Evolutionary conservation across 192 early-diverging fungal genomes (phyloP).

Genomic region (Backusella liffmaniae): DNA sequence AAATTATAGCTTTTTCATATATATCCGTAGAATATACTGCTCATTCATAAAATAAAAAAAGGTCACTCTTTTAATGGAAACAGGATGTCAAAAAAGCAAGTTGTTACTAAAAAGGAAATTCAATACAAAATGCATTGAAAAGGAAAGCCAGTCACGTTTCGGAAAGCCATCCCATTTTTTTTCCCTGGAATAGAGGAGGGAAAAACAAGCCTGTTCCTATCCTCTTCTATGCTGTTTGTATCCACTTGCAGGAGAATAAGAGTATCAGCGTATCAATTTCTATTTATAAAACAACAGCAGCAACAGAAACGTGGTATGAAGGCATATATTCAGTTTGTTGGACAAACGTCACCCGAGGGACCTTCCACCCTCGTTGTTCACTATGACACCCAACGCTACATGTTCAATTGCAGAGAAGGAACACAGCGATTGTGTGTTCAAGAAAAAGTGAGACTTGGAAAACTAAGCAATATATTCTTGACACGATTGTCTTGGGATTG

Average conservation of each 20-base stretch:
- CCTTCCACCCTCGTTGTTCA: constrained; percentile 69
- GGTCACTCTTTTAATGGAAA: too few species aligned
- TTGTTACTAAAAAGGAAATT: too few species aligned
- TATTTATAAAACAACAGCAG: neutral
- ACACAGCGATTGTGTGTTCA: constrained; percentile 85
- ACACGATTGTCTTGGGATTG: constrained; percentile 83
- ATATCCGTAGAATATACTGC: too few species aligned
- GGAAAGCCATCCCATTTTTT: neutral
- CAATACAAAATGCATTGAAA: neutral
- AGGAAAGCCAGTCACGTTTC: neutral
- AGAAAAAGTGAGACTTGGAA: constrained; percentile 67
- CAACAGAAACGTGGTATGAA: constrained; percentile 44
- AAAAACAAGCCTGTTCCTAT: neutral
- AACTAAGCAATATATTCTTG: constrained; percentile 76
- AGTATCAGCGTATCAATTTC: neutral
- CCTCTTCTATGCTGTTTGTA: neutral
- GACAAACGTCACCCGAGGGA: constrained; percentile 46
- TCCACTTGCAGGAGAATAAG: neutral
- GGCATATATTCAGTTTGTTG: constrained; percentile 49
- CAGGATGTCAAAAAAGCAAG: too few species aligned
- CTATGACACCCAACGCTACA: constrained; percentile 74
- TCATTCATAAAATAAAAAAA: too few species aligned
- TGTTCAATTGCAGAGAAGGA: constrained; percentile 95
- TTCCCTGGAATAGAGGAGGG: neutral
- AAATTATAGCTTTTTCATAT: too few species aligned